Percentiles rank a stretch among this genome's conserved stretches.
These are phyloP conservation scores for Grammothele lineata DNA, from an alignment of 768 basidiomycete species.

Conservation along the genomic window DNA sequence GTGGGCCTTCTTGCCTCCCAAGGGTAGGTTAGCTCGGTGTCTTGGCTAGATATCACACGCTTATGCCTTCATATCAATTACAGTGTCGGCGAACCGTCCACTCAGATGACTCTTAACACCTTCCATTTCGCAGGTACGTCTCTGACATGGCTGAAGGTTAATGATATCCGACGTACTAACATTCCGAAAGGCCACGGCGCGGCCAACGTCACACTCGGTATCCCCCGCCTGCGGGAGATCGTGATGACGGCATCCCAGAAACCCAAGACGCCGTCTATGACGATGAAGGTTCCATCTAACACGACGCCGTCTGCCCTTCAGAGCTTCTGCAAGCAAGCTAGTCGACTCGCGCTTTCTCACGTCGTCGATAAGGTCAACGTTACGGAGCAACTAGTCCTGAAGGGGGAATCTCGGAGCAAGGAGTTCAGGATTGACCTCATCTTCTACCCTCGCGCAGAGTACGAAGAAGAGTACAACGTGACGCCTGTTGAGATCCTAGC, in stretches of 20 bases:
- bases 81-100: slow-evolving; percentile 97
- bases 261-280: slow-evolving; percentile 98
- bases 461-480: slow-evolving; percentile 77
- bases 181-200: slow-evolving; percentile 81
- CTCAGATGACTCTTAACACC: slow-evolving; percentile 99
- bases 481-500: slow-evolving; percentile 66
- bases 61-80: background rate
- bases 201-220: slow-evolving; percentile 98
- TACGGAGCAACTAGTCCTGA: slow-evolving; percentile 67
- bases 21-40: slow-evolving; percentile 57
- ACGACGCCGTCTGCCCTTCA: slow-evolving; percentile 54
- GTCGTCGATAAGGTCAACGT: slow-evolving; percentile 81
- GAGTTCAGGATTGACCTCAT: slow-evolving; percentile 76
- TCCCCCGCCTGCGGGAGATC: slow-evolving; percentile 96
- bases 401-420: slow-evolving; percentile 67
- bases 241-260: slow-evolving; percentile 97
- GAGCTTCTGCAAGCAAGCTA: slow-evolving; percentile 85
- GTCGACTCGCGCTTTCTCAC: slow-evolving; percentile 81
- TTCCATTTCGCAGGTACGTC: slow-evolving; percentile 94
- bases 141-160: background rate
- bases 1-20: slow-evolving; percentile 96
- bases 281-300: slow-evolving; percentile 60
- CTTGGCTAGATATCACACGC: background rate
- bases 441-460: slow-evolving; percentile 87
- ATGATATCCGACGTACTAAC: too few relatives aligned